These are phyloP conservation scores for Emmonsiellopsis sp. DNA, from an alignment of 2,329 filamentous ascomycete genomes.

Conservation along the genomic window DNA sequence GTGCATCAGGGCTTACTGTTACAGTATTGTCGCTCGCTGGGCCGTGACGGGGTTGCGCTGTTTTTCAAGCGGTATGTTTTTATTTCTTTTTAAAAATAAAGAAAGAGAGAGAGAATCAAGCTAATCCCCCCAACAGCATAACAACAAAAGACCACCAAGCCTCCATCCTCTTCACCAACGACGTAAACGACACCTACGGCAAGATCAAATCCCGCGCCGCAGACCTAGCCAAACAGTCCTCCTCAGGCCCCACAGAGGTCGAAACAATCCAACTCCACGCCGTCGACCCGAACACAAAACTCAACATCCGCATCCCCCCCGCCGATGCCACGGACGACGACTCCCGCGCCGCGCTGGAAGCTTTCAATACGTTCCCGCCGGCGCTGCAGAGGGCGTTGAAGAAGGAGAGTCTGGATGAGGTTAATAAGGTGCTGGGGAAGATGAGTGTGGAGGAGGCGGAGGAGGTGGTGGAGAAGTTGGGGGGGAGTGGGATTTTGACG, in stretches of 20 bases:
- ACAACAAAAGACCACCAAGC: constrained; percentile 84
- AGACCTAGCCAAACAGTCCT: constrained; percentile 58
- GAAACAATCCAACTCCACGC: constrained; percentile 98
- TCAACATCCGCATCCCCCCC: constrained; percentile 74
- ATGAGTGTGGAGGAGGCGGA: constrained; percentile 87
- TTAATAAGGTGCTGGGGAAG: constrained; percentile 78
- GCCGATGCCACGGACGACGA: constrained; percentile 56
- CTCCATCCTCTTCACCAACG: constrained; percentile 81
- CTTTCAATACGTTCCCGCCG: constrained; percentile 77
- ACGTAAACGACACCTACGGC: constrained; percentile 79
- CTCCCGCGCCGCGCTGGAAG: constrained; percentile 54
- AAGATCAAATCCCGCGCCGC: constrained; percentile 68
- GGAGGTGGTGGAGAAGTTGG: constrained; percentile 69
- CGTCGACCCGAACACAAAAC: constrained; percentile 84
- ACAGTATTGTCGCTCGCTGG: constrained; percentile 88
- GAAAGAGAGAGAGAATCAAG: neutral
- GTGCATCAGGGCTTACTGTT: constrained; percentile 88
- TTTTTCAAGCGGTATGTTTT: constrained; percentile 75
- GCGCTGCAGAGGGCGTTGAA: constrained; percentile 75
- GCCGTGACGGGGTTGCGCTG: constrained; percentile 74
- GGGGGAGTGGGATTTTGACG: constrained; percentile 80
- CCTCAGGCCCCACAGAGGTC: constrained; percentile 52
- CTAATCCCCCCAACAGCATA: constrained; percentile 42
- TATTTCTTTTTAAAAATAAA: neutral
- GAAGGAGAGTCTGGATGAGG: constrained; percentile 78